Evolutionary conservation across 2,329 filamentous ascomycete species (phyloP), one percentile per base, ranked within the genome.

Genomic region (Elsinoe fawcettii): DNA sequence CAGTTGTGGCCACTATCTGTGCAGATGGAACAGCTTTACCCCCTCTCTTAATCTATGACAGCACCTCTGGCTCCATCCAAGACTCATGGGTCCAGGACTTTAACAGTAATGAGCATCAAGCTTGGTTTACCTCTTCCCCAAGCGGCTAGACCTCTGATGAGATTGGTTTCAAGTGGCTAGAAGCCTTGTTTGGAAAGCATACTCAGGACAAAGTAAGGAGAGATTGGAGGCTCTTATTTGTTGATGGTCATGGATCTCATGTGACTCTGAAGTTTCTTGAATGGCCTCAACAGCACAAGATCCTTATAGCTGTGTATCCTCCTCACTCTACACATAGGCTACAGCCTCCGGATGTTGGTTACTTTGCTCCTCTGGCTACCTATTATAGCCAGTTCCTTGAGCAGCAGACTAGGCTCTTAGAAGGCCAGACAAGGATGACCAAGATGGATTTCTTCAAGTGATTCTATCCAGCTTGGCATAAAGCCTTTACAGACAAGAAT

Each of bases 331-430:
- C n/a, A n/a, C n/a, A n/a, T n/a, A n/a, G n/a, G n/a, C n/a, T 61
- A 18, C 58, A 64, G 59, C 63, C 61, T 32, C 44, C 63, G 11
- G 61, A 65, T 58, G 46, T 64, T 16, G 49, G 61, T 18, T 47
- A 60, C n/a, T 61, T 63, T 34, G 37, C 55, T n/a, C 60, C 60
- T 39, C 44, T 62, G 18, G 61, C 60, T 23, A 62, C 22, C n/a
- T 61, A 60, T 32, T 62, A 62, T 36, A 58, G 51, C 54, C 49
- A 62, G 47, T 11, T 47, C 8, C 53, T 62, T 4, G 54, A 61
- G 14, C 4, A 22, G 22, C 43, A 47, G 30, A 58, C 43, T 30
- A 47, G 41, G 30, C 34, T 44, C 27, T 56, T 22, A 14, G 37
- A 56, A 46, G 55, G 61, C 23, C 27, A 51, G 18, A 54, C 51